These are phyloP conservation scores for Cyberlindnera maclurae DNA, from an alignment of 805 yeast genomes.

Conservation along the genomic window DNA sequence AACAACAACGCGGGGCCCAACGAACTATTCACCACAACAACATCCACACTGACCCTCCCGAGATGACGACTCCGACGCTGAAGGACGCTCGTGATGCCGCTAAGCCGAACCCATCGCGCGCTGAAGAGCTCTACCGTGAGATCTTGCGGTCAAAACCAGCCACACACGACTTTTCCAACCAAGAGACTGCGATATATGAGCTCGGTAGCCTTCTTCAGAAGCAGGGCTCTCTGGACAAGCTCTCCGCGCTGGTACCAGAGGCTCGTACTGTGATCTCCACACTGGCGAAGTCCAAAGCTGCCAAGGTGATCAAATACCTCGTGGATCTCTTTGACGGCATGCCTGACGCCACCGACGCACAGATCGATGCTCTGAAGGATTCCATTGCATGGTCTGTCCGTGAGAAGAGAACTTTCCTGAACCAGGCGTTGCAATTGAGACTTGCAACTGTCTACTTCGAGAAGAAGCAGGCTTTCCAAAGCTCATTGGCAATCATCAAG, in stretches of 20 bases:
- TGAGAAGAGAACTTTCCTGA: constrained; percentile 79
- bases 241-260: constrained; percentile 55
- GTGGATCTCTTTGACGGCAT: constrained; percentile 70
- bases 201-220: constrained; percentile 65
- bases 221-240: constrained; percentile 39
- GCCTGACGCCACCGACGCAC: constrained; percentile 57
- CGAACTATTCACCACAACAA: too few species aligned
- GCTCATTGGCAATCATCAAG: constrained; percentile 66
- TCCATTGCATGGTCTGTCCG: constrained; percentile 81
- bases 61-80: constrained; percentile 26
- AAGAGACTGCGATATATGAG: constrained; percentile 44
- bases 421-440: constrained; percentile 82
- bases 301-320: constrained; percentile 77
- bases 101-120: constrained; percentile 38
- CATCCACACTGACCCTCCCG: not conserved
- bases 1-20: too few species aligned
- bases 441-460: constrained; percentile 69
- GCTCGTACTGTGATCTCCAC: constrained; percentile 67
- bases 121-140: constrained; percentile 53
- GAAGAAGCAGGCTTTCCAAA: constrained; percentile 52
- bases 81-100: constrained; percentile 52
- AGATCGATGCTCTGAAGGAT: constrained; percentile 66
- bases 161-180: constrained; percentile 20
- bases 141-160: constrained; percentile 33
- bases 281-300: constrained; percentile 90